A percentile compares a stretch with the other conserved stretches of the same genome.
Conservation (phyloP, 331 rosid genomes). For the Stylosanthes scabra region DNA sequence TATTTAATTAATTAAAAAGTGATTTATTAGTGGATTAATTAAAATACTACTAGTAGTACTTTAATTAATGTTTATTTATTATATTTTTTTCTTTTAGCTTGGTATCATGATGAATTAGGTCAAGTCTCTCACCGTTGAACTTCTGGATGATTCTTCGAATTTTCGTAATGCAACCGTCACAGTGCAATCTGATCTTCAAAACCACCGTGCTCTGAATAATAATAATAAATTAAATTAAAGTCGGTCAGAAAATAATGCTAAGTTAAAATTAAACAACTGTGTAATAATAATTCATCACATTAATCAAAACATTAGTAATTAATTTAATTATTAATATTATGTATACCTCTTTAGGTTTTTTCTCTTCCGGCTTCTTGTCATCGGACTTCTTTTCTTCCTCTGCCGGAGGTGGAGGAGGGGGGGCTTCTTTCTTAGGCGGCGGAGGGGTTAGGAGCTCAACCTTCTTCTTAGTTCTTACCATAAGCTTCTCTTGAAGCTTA, state of each 20-base stretch:
- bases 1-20: background rate
- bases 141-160: slow-evolving; percentile 55
- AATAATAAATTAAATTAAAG: slow-evolving; percentile 7
- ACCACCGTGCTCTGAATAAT: slow-evolving; percentile 72
- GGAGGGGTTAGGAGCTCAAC: slow-evolving; percentile 74
- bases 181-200: slow-evolving; percentile 82
- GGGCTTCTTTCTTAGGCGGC: slow-evolving; percentile 63
- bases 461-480: slow-evolving; percentile 70
- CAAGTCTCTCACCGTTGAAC: slow-evolving; percentile 62
- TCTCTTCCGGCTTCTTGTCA: slow-evolving; percentile 50
- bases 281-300: too few species aligned
- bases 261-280: background rate
- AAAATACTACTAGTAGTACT: background rate
- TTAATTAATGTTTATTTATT: background rate
- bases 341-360: slow-evolving; percentile 68
- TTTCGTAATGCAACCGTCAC: slow-evolving; percentile 90
- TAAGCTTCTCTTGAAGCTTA: slow-evolving; percentile 54
- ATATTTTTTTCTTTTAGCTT: background rate
- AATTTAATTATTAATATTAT: background rate
- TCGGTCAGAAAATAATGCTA: slow-evolving; percentile 24
- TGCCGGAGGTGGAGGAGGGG: slow-evolving; percentile 56
- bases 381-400: slow-evolving; percentile 44
- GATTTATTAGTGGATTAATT: background rate
- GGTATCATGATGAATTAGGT: slow-evolving; percentile 8
- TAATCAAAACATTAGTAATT: background rate